A percentile compares a stretch with the other conserved stretches of the same genome.
These are phyloP conservation scores for Coniochaeta sp. DNA, from an alignment of 2,329 filamentous ascomycete genomes.

Conservation along the genomic window DNA sequence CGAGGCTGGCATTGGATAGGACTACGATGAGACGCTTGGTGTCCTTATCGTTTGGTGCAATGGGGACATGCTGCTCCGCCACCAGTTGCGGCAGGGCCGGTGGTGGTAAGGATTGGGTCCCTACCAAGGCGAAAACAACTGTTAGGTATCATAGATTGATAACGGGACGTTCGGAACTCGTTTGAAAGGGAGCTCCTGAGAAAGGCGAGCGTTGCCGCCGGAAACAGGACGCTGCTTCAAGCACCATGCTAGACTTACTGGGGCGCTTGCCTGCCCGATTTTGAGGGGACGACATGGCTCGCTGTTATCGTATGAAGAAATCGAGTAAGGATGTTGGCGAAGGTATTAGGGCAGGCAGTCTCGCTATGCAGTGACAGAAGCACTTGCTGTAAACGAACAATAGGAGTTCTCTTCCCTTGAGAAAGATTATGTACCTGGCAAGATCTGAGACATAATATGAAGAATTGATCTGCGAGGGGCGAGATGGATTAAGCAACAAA, in stretches of 20 bases:
- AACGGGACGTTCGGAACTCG: not conserved
- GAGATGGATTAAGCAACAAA: not conserved
- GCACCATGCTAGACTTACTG: slow-evolving; percentile 15
- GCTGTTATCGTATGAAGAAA: not conserved
- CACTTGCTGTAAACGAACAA: not conserved
- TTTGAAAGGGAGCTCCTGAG: not conserved
- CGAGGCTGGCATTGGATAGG: slow-evolving; percentile 91
- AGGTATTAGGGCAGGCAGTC: not conserved
- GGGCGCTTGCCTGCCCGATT: slow-evolving; percentile 20
- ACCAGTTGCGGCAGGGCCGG: slow-evolving; percentile 86
- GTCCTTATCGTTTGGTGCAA: slow-evolving; percentile 80
- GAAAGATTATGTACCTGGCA: not conserved
- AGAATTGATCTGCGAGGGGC: not conserved
- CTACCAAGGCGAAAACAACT: slow-evolving; percentile 35
- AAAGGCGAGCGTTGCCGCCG: not conserved
- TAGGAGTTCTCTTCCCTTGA: not conserved
- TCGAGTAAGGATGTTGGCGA: not conserved
- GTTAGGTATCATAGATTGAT: slow-evolving; percentile 6
- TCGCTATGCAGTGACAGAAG: not conserved
- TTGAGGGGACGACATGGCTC: slow-evolving; percentile 19
- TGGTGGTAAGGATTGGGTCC: slow-evolving; percentile 91
- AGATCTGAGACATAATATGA: not conserved
- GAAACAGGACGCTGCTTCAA: not conserved
- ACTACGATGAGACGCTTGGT: slow-evolving; percentile 90
- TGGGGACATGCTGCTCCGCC: slow-evolving; percentile 83